Conservation (phyloP, 176 grass and related monocot genomes). For the Dactylis glomerata region DNA sequence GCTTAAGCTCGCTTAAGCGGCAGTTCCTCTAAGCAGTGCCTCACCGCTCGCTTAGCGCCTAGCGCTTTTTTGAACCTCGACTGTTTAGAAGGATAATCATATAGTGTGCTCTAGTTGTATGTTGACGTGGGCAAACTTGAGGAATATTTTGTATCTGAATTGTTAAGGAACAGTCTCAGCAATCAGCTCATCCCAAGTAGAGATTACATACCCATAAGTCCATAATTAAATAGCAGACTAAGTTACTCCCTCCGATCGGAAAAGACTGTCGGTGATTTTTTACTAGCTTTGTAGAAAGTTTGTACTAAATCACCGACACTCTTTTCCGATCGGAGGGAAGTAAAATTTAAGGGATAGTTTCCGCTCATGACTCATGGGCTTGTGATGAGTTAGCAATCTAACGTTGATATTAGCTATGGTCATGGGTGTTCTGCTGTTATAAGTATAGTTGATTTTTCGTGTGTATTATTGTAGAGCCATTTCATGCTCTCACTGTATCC, state of each 20-base stretch:
- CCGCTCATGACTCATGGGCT: neutral
- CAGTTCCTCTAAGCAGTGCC: no score
- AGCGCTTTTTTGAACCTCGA: no score
- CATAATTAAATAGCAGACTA: neutral
- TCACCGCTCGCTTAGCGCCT: no score
- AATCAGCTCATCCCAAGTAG: neutral
- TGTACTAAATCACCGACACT: no score
- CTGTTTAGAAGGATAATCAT: neutral
- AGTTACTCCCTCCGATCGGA: no score
- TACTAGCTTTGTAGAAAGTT: no score
- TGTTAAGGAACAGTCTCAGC: neutral
- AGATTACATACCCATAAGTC: neutral
- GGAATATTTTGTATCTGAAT: neutral
- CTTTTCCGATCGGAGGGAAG: no score
- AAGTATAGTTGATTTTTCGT: neutral
- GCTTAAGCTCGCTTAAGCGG: no score
- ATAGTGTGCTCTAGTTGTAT: neutral
- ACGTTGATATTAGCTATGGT: neutral
- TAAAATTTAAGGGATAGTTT: neutral
- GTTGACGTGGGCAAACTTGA: neutral
- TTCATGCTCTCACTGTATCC: neutral
- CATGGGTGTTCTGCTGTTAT: neutral
- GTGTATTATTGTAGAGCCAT: neutral
- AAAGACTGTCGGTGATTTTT: no score
- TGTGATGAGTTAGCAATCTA: neutral